Evolutionary conservation across 1,284 basidiomycete genomes (phyloP).

Genomic region (Cystobasidiaceae sp.): DNA sequence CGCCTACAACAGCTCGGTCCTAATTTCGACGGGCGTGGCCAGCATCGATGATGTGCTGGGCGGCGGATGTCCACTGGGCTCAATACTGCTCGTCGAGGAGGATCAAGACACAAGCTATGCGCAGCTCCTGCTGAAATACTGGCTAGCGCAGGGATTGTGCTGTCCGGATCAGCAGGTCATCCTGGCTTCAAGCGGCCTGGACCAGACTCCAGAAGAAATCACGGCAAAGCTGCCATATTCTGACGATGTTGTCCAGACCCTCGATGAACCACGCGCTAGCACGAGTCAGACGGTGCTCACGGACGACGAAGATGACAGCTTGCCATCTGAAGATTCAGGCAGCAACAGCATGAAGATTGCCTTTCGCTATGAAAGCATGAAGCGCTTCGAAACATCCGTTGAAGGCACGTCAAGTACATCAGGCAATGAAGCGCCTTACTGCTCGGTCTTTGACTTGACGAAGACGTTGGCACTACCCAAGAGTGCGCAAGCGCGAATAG

Average conservation of each 20-base stretch:
- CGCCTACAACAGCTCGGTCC: conserved; percentile 36
- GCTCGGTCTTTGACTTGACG: conserved; percentile 67
- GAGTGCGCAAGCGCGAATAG: background rate
- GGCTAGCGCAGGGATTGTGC: conserved; percentile 75
- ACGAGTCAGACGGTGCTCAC: conserved; percentile 41
- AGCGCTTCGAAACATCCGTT: conserved; percentile 82
- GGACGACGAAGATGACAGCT: conserved; percentile 54
- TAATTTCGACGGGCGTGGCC: conserved; percentile 78
- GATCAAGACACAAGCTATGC: conserved; percentile 81
- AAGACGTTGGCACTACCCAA: conserved; percentile 37
- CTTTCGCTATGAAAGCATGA: conserved; percentile 91
- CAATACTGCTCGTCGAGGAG: conserved; percentile 66
- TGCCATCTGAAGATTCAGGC: conserved; percentile 49
- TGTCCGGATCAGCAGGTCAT: conserved; percentile 60
- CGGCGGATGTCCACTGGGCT: conserved; percentile 82
- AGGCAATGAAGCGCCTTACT: conserved; percentile 52
- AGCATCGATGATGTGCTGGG: conserved; percentile 95
- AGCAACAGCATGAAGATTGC: conserved; percentile 73
- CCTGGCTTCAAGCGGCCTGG: conserved; percentile 52
- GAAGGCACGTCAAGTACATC: conserved; percentile 21
- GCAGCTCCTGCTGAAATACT: conserved; percentile 80
- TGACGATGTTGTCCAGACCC: conserved; percentile 2
- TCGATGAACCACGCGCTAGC: too few relatives aligned
- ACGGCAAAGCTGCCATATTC: conserved; percentile 37
- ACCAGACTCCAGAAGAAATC: conserved; percentile 45